Conservation (phyloP, 495 filamentous ascomycete genomes). For the Penicillium longicatenatum region DNA sequence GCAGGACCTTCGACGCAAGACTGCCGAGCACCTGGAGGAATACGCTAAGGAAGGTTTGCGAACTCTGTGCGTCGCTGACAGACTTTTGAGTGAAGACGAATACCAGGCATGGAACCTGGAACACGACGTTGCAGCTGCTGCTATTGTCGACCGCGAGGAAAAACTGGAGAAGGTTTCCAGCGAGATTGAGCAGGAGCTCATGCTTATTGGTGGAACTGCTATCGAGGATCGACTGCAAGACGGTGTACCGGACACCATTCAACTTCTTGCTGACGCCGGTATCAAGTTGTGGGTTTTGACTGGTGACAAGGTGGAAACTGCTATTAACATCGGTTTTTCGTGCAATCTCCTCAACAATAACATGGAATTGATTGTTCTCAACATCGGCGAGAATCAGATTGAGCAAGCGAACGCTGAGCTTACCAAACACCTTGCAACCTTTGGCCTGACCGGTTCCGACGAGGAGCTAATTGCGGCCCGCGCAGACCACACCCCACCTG, state of each 20-base stretch:
- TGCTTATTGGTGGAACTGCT: slow-evolving; percentile 90
- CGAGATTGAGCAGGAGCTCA: slow-evolving; percentile 85
- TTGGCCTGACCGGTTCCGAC: slow-evolving; percentile 82
- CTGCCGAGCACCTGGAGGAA: slow-evolving; percentile 93
- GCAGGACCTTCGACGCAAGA: slow-evolving; percentile 74
- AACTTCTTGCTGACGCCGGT: slow-evolving; percentile 86
- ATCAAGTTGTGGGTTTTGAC: slow-evolving; percentile 99
- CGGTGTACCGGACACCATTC: slow-evolving; percentile 95
- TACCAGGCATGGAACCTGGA: slow-evolving; percentile 84
- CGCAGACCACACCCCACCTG: slow-evolving; percentile 79
- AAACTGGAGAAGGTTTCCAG: slow-evolving; percentile 91
- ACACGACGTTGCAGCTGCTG: slow-evolving; percentile 83
- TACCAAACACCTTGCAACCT: slow-evolving; percentile 68
- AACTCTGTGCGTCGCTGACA: slow-evolving; percentile 93
- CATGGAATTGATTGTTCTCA: slow-evolving; percentile 95
- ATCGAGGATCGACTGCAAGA: slow-evolving; percentile 98
- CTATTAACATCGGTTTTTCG: slow-evolving; percentile 99
- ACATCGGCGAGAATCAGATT: slow-evolving; percentile 73
- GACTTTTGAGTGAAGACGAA: slow-evolving; percentile 78
- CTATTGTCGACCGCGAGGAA: slow-evolving; percentile 87
- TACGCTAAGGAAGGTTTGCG: slow-evolving; percentile 94
- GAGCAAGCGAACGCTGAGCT: slow-evolving; percentile 67
- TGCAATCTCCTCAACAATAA: slow-evolving; percentile 97
- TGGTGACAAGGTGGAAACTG: slow-evolving; percentile 98
- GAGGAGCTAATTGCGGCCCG: slow-evolving; percentile 80